phyloP scores from a whole-genome alignment of 106 monocot species.

The Allium fistulosum region DNA sequence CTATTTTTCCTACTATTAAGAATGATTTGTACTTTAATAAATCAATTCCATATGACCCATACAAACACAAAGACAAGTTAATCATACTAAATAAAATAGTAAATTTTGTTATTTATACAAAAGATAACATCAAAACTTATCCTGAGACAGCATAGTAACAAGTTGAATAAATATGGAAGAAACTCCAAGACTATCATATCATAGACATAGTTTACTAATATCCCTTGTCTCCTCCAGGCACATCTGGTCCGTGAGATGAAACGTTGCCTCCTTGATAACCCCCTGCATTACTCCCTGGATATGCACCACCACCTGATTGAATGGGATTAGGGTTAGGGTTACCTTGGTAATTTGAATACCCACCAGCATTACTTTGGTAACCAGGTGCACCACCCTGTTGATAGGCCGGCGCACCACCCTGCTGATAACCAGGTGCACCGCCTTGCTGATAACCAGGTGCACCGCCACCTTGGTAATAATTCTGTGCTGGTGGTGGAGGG shows the following conservation, averaged over 20 bases:
- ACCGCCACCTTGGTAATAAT: not conserved
- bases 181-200: too few relatives aligned
- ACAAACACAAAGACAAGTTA: too few relatives aligned
- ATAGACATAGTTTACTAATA: too few relatives aligned
- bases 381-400: not conserved
- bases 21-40: too few relatives aligned
- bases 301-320: not conserved
- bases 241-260: slow-evolving; percentile 14
- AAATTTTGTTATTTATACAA: too few relatives aligned
- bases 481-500: not conserved
- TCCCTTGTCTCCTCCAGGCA: slow-evolving; percentile 32
- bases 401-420: not conserved
- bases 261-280: slow-evolving; percentile 2
- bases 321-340: not conserved
- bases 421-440: not conserved
- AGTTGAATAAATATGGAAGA: too few relatives aligned
- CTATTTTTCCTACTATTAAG: too few relatives aligned
- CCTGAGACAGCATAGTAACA: too few relatives aligned
- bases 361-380: not conserved
- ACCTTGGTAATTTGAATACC: not conserved
- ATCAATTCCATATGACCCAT: too few relatives aligned
- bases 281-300: slow-evolving; percentile 7
- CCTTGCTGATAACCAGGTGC: not conserved
- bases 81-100: too few relatives aligned
- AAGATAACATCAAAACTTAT: too few relatives aligned